These are phyloP conservation scores for Colletotrichum destructivum DNA, from an alignment of 2,329 filamentous ascomycete genomes.

Conservation along the genomic window DNA sequence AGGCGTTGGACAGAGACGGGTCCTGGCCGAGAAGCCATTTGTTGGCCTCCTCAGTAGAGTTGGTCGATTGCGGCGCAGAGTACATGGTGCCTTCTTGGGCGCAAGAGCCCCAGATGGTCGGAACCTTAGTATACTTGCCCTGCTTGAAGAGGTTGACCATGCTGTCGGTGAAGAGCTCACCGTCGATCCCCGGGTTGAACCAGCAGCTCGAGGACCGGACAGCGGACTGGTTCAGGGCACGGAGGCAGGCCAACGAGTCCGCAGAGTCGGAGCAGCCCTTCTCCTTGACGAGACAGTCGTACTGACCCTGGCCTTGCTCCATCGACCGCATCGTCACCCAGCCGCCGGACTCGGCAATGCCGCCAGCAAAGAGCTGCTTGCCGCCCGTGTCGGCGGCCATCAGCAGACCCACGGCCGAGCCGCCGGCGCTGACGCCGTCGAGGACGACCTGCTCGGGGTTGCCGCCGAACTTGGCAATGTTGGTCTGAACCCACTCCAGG, in stretches of 20 bases:
- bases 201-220: constrained; percentile 46
- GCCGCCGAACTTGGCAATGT: constrained; percentile 79
- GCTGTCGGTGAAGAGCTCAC: constrained; percentile 64
- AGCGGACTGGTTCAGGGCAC: constrained; percentile 41
- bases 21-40: constrained; percentile 53
- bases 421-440: constrained; percentile 79
- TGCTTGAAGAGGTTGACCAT: constrained; percentile 64
- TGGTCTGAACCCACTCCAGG: constrained; percentile 77
- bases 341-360: constrained; percentile 66
- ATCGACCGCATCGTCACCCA: constrained; percentile 62
- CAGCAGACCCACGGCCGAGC: constrained; percentile 74
- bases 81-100: constrained; percentile 57
- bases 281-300: constrained; percentile 60
- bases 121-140: constrained; percentile 68
- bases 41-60: constrained; percentile 53
- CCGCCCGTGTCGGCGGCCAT: constrained; percentile 69
- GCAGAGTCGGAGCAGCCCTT: constrained; percentile 43
- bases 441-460: constrained; percentile 78
- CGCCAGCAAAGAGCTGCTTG: constrained; percentile 66
- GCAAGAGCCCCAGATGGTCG: constrained; percentile 63
- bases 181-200: constrained; percentile 64
- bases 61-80: constrained; percentile 48
- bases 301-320: constrained; percentile 62
- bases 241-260: constrained; percentile 45
- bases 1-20: constrained; percentile 50